Evolutionary conservation across 1,284 basidiomycete genomes (phyloP).

Genomic region (Pseudomicrostroma phylloplanum): DNA sequence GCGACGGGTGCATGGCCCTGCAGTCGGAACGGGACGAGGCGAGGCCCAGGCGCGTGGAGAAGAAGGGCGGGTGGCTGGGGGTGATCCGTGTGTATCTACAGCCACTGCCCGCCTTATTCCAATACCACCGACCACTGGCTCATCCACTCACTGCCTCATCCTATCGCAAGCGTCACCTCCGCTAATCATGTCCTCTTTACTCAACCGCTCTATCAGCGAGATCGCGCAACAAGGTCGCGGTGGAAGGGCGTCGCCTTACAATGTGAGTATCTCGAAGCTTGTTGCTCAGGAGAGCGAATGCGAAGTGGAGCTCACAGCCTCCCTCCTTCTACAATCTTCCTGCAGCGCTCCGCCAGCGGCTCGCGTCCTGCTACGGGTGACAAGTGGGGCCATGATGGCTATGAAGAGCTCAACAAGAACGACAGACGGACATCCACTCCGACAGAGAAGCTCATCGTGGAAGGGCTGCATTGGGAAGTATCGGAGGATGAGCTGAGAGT

Average conservation of each 20-base stretch:
- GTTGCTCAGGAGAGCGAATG: too few species aligned
- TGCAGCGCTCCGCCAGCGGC: too few species aligned
- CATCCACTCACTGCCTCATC: neutral
- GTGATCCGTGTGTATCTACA: neutral
- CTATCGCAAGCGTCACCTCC: too few species aligned
- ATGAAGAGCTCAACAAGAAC: neutral
- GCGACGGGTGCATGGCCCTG: too few species aligned
- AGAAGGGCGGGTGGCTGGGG: neutral
- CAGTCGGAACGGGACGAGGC: neutral
- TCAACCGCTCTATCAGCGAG: neutral
- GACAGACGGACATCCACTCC: conserved; percentile 4
- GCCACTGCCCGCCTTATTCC: neutral
- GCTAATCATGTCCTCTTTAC: neutral
- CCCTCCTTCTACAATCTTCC: too few species aligned
- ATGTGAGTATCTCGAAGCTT: neutral
- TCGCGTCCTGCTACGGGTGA: neutral
- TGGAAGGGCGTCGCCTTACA: neutral
- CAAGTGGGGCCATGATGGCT: conserved; percentile 14
- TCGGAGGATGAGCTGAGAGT: conserved; percentile 64
- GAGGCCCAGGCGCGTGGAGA: neutral
- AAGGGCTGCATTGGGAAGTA: conserved; percentile 89
- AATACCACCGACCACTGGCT: neutral
- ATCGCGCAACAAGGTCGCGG: neutral
- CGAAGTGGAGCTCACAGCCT: too few species aligned
- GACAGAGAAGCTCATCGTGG: conserved; percentile 61